Percentiles rank a stretch among this genome's conserved stretches.
phyloP scores from a whole-genome alignment of 495 filamentous ascomycete species.

The Penicillium canescens region DNA sequence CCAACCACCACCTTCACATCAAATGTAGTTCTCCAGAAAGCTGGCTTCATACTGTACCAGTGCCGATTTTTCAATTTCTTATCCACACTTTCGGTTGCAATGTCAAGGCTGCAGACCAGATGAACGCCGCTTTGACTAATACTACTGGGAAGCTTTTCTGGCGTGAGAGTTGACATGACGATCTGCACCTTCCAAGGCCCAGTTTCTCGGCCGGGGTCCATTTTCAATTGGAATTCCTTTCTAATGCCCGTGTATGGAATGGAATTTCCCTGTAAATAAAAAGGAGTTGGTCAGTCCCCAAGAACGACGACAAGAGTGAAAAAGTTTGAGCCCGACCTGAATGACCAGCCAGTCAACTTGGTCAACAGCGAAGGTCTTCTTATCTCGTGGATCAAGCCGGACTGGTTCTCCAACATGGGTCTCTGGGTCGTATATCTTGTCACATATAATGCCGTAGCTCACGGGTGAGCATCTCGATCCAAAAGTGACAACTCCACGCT shows the following conservation, averaged over 20 bases:
- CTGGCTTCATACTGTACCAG: constrained; percentile 42
- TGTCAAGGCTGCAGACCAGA: constrained; percentile 26
- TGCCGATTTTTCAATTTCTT: constrained; percentile 47
- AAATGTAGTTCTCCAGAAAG: constrained; percentile 50
- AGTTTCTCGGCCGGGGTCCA: constrained; percentile 37
- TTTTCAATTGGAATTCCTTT: constrained; percentile 47
- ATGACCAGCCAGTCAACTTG: constrained; percentile 60
- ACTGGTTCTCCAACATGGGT: constrained; percentile 46
- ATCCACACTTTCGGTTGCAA: constrained; percentile 34
- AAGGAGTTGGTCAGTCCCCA: background rate
- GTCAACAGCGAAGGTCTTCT: constrained; percentile 44
- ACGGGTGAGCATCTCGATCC: constrained; percentile 51
- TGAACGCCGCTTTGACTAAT: constrained; percentile 34
- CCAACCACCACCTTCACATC: constrained; percentile 54
- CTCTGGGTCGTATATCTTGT: constrained; percentile 43
- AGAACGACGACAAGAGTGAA: background rate
- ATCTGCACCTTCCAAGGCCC: constrained; percentile 46
- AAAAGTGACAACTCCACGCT: constrained; percentile 41
- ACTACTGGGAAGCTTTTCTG: constrained; percentile 40
- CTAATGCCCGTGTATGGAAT: constrained; percentile 36
- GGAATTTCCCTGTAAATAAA: constrained; percentile 31
- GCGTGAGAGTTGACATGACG: constrained; percentile 47
- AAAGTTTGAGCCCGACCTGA: constrained; percentile 32
- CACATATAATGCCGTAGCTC: constrained; percentile 56
- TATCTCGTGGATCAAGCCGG: constrained; percentile 43